Evolutionary conservation across 78 protist genomes (phyloP).

Genomic region (Speleostelium caveatum): DNA sequence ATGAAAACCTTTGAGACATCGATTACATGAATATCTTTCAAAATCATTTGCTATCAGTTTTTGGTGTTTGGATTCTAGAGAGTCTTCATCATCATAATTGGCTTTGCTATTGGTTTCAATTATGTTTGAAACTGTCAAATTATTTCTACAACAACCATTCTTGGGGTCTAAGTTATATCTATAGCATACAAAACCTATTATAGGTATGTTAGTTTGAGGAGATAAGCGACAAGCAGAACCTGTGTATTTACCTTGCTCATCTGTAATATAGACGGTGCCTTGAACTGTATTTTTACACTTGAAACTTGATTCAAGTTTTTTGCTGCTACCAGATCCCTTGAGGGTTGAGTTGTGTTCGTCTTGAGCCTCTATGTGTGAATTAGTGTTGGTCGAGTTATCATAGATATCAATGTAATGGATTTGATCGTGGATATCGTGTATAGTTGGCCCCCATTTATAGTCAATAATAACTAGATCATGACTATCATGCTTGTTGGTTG

Average conservation of each 20-base stretch:
- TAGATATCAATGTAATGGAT: too few relatives aligned
- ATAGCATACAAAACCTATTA: conserved; percentile 17
- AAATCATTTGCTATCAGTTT: neutral
- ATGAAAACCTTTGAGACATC: conserved; percentile 11
- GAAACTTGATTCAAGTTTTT: too few relatives aligned
- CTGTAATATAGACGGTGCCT: conserved; percentile 33
- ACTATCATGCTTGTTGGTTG: too few relatives aligned
- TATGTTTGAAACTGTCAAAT: too few relatives aligned
- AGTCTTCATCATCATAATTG: neutral
- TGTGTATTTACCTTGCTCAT: conserved; percentile 40
- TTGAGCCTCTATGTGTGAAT: too few relatives aligned
- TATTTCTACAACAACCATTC: conserved; percentile 16
- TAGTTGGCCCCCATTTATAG: too few relatives aligned
- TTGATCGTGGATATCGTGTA: too few relatives aligned
- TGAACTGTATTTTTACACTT: conserved; percentile 65
- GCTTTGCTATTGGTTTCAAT: neutral
- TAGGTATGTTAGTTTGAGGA: neutral
- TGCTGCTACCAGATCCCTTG: too few relatives aligned
- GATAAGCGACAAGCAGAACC: neutral
- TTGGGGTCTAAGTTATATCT: conserved; percentile 4
- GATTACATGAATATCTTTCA: conserved; percentile 30
- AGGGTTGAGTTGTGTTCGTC: too few relatives aligned
- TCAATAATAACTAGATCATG: too few relatives aligned
- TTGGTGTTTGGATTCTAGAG: neutral
- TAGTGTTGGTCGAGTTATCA: too few relatives aligned